phyloP scores from a whole-genome alignment of 129 eudicot genomes.

The Centaurea solstitialis region DNA sequence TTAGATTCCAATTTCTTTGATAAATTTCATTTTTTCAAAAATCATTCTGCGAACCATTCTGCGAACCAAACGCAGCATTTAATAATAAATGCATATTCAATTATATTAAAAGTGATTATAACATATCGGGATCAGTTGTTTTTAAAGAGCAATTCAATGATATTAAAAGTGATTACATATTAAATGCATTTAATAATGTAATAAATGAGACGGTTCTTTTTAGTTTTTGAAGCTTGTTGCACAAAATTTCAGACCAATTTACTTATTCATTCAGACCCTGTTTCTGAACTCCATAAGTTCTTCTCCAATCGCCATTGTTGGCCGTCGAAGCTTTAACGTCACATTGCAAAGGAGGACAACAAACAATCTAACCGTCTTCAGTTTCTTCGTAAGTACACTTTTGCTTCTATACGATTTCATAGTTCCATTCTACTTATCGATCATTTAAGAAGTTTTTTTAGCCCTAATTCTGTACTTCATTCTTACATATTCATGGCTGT shows the following conservation, averaged over 20 bases:
- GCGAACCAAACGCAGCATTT: no score
- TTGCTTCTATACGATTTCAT: background rate
- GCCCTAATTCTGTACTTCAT: background rate
- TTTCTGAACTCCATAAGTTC: background rate
- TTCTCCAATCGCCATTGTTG: background rate
- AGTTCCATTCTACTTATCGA: background rate
- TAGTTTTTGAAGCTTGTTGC: background rate
- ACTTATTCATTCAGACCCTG: background rate
- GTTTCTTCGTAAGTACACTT: conserved; percentile 16
- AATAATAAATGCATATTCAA: no score
- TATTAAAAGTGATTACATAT: no score
- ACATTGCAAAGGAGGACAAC: background rate
- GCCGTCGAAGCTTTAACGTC: background rate
- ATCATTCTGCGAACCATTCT: no score
- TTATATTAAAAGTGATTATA: no score
- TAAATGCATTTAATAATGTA: background rate
- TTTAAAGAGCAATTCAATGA: no score
- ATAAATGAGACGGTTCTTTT: background rate
- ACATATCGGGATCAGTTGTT: no score
- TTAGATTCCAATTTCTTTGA: no score
- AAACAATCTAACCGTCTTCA: background rate
- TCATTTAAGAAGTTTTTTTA: background rate
- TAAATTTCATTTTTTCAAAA: no score
- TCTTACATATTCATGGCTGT: background rate
- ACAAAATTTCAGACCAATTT: background rate